Conservation (phyloP, 169 alveolate genomes). For the Plasmodium vivax region DNA sequence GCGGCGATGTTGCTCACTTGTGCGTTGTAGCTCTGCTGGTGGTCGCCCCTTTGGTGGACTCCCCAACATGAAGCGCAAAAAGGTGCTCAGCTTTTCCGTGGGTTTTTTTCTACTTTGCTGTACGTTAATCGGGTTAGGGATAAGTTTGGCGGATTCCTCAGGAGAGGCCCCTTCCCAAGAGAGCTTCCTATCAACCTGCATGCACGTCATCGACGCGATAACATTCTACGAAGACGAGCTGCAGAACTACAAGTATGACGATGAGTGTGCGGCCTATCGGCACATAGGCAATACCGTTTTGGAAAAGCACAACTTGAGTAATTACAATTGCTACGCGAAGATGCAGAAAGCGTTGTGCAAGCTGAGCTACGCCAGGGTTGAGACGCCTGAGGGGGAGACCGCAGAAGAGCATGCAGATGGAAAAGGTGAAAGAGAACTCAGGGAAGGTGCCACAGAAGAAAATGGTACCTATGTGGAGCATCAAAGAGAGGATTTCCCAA, state of each 20-base stretch:
- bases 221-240: constrained; percentile 33
- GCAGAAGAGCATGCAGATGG: neutral
- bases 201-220: constrained; percentile 14
- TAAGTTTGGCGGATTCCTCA: neutral
- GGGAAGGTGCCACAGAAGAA: neutral
- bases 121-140: neutral
- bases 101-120: neutral
- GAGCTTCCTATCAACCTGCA: constrained; percentile 24
- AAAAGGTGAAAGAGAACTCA: neutral
- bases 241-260: constrained; percentile 22
- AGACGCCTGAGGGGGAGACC: neutral
- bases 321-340: constrained; percentile 27
- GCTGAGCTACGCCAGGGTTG: neutral
- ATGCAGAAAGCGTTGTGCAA: constrained; percentile 46
- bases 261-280: constrained; percentile 10
- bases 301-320: constrained; percentile 6
- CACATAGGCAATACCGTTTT: constrained; percentile 37
- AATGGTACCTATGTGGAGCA: neutral
- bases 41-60: neutral
- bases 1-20: neutral
- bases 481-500: neutral
- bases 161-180: neutral
- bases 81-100: neutral
- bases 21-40: neutral
- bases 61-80: neutral